A percentile compares a stretch with the other conserved stretches of the same genome.
Evolutionary conservation across 192 early-diverging fungal species (phyloP).

Genomic region (Coemansia sp.): DNA sequence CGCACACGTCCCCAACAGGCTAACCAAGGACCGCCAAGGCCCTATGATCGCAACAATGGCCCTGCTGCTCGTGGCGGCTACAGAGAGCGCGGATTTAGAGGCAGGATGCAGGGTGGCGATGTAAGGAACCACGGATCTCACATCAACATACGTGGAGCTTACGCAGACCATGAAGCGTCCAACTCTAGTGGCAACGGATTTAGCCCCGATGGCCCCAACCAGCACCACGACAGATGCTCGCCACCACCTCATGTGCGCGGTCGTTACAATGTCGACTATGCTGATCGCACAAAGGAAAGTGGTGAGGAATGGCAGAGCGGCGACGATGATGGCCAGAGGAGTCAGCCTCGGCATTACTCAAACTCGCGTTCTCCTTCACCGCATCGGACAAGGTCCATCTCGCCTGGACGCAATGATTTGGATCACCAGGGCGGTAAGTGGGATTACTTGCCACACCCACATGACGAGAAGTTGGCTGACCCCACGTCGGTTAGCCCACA

Average conservation of each 20-base stretch:
- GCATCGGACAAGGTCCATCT: not conserved
- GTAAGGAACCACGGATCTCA: not conserved
- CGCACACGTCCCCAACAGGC: not conserved
- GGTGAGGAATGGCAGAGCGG: slow-evolving; percentile 9
- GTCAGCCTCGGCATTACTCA: not conserved
- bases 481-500: not conserved
- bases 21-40: not conserved
- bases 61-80: slow-evolving; percentile 1
- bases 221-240: not conserved
- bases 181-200: not conserved
- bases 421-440: not conserved
- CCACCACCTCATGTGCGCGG: not conserved
- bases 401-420: not conserved
- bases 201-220: not conserved
- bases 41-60: slow-evolving; percentile 8
- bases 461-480: not conserved
- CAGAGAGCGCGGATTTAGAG: slow-evolving; percentile 1
- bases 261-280: slow-evolving; percentile 1
- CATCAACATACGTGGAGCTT: slow-evolving; percentile 4
- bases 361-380: not conserved
- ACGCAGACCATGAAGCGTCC: not conserved
- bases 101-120: slow-evolving; percentile 1
- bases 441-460: not conserved
- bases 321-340: not conserved
- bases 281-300: not conserved